A percentile compares a stretch with the other conserved stretches of the same genome.
These are phyloP conservation scores for Solanum phureja DNA, from an alignment of 257 asterid species.

Conservation along the genomic window DNA sequence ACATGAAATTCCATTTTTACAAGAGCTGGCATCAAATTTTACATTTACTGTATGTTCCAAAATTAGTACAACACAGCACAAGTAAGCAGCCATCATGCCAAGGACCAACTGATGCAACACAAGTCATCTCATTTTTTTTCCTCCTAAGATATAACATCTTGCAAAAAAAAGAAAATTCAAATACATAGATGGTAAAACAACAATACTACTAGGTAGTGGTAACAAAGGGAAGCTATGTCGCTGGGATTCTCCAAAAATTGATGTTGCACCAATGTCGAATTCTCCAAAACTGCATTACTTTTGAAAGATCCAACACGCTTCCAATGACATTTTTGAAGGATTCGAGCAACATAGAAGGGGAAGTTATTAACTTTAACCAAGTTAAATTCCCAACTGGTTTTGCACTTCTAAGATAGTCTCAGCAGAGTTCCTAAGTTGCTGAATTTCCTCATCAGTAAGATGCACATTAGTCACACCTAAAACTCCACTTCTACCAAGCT, in stretches of 20 bases:
- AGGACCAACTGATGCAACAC: neutral
- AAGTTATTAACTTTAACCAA: neutral
- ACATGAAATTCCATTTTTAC: neutral
- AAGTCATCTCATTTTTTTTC: neutral
- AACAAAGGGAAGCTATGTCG: neutral
- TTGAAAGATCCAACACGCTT: neutral
- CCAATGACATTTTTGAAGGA: neutral
- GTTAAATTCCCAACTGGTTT: conserved; percentile 50
- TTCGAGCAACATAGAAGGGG: neutral
- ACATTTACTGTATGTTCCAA: neutral
- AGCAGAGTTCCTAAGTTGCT: conserved; percentile 61
- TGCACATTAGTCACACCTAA: conserved; percentile 72
- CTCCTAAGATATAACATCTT: neutral
- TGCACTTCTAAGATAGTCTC: conserved; percentile 62
- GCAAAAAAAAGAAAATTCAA: neutral
- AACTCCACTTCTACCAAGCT: conserved; percentile 57
- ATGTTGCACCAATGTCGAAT: neutral
- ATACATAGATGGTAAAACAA: neutral
- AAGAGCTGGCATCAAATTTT: neutral
- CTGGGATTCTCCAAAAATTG: neutral
- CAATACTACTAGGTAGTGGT: neutral
- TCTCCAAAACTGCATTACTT: neutral
- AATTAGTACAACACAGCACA: neutral
- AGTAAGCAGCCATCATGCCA: neutral
- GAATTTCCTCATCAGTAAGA: conserved; percentile 57